Evolutionary conservation across 768 basidiomycete genomes (phyloP).

Genomic region (Chalciporus piperatus): DNA sequence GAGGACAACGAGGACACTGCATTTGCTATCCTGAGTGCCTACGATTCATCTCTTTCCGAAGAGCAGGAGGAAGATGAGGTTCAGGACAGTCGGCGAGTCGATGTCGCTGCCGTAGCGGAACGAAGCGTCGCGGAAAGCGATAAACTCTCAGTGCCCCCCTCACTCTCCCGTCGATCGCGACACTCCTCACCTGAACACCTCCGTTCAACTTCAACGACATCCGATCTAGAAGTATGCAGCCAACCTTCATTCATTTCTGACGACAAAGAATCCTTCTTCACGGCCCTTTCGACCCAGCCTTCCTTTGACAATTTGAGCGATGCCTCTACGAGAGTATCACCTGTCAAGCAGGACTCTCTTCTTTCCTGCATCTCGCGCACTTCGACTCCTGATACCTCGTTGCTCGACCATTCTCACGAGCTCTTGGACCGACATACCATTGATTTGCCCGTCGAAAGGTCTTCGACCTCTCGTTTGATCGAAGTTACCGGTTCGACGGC

Average conservation of each 20-base stretch:
- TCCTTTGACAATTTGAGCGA: slow-evolving; percentile 21
- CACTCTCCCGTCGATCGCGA: not conserved
- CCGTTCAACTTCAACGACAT: slow-evolving; percentile 4
- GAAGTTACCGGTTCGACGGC: not conserved
- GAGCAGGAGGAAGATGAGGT: slow-evolving; percentile 1
- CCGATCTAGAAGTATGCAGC: slow-evolving; percentile 11
- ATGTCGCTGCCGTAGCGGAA: not conserved
- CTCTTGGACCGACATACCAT: not conserved
- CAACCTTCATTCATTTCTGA: slow-evolving; percentile 18
- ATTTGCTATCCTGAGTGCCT: slow-evolving; percentile 19
- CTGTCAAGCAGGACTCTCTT: slow-evolving; percentile 15
- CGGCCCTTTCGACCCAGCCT: slow-evolving; percentile 24
- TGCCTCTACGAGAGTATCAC: slow-evolving; percentile 13
- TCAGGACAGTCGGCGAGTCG: slow-evolving; percentile 3
- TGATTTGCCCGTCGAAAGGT: not conserved
- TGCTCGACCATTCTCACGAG: slow-evolving; percentile 15
- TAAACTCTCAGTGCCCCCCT: not conserved
- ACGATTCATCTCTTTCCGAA: slow-evolving; percentile 11
- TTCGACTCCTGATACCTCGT: slow-evolving; percentile 26
- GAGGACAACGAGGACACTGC: slow-evolving; percentile 22
- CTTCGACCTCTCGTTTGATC: not conserved
- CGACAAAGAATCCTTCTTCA: slow-evolving; percentile 19
- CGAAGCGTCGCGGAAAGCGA: slow-evolving; percentile 5
- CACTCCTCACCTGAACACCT: slow-evolving; percentile 3
- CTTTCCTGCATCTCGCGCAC: slow-evolving; percentile 16